These are phyloP conservation scores for Fusarium sp. DNA, from an alignment of 2,329 filamentous ascomycete species.

Conservation along the genomic window DNA sequence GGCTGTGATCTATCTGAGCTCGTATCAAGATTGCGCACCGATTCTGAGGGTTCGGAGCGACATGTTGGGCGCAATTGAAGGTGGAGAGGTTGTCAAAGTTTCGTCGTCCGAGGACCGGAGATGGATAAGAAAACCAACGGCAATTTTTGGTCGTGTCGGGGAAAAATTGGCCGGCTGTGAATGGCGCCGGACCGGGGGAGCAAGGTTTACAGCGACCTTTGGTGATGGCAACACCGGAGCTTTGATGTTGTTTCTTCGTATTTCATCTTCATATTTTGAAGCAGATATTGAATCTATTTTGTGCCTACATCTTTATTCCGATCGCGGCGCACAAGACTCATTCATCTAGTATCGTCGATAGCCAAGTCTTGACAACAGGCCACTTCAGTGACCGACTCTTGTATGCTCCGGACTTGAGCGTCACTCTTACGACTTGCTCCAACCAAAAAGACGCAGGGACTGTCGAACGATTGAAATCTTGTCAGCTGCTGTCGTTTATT, in stretches of 20 bases:
- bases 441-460: neutral
- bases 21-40: constrained; percentile 41
- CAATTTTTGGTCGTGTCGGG: constrained; percentile 24
- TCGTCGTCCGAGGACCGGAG: constrained; percentile 43
- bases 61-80: constrained; percentile 47
- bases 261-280: neutral
- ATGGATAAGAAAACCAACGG: constrained; percentile 25
- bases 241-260: neutral
- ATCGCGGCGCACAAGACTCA: neutral
- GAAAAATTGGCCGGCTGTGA: constrained; percentile 30
- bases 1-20: neutral
- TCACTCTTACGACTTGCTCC: constrained; percentile 1
- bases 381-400: neutral
- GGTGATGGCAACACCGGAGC: neutral
- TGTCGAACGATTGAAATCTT: constrained; percentile 15
- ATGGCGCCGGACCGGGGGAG: constrained; percentile 22
- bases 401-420: neutral
- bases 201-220: constrained; percentile 18
- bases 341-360: neutral
- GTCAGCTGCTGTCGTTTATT: constrained; percentile 15
- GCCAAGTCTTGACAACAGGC: neutral
- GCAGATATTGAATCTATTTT: neutral
- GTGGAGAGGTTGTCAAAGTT: constrained; percentile 37
- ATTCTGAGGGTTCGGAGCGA: constrained; percentile 55
- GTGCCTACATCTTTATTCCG: neutral